phyloP scores from a whole-genome alignment of 116 monocot genomes.

The Phalaenopsis hybrid region DNA sequence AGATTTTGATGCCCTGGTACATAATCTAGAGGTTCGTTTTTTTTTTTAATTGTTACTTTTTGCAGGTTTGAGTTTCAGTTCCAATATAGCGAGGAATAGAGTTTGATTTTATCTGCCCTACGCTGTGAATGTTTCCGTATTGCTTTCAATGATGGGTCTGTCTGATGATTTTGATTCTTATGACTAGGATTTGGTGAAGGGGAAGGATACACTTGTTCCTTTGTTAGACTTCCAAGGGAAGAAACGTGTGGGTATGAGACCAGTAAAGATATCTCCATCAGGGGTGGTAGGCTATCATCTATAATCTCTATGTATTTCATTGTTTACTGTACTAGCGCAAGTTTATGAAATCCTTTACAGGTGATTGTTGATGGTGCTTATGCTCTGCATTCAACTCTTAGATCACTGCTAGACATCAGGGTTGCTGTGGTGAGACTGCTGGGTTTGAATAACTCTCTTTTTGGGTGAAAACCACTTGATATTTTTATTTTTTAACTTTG shows the following conservation, averaged over 20 bases:
- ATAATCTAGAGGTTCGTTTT: constrained; percentile 62
- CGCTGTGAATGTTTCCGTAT: background rate
- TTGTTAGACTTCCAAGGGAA: constrained; percentile 92
- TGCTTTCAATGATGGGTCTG: background rate
- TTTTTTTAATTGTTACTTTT: background rate
- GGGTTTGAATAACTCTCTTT: background rate
- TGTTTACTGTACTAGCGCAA: constrained; percentile 1
- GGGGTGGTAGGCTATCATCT: constrained; percentile 49
- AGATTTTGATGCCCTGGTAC: constrained; percentile 61
- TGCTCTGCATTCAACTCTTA: constrained; percentile 83
- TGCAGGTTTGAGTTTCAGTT: background rate
- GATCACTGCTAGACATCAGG: constrained; percentile 85
- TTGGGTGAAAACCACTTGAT: background rate
- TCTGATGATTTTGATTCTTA: constrained; percentile 9
- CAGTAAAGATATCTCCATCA: constrained; percentile 56
- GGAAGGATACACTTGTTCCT: constrained; percentile 61
- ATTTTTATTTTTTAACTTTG: constrained; percentile 3
- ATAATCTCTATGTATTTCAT: background rate
- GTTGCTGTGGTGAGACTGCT: constrained; percentile 82
- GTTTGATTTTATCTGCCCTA: background rate
- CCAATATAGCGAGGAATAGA: background rate
- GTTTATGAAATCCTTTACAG: constrained; percentile 28
- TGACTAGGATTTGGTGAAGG: constrained; percentile 74
- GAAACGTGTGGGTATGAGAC: constrained; percentile 44
- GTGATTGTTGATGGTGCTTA: constrained; percentile 97